Base-by-base conservation (phyloP, 2,329 filamentous ascomycete species). In the Dothistroma pini region DNA sequence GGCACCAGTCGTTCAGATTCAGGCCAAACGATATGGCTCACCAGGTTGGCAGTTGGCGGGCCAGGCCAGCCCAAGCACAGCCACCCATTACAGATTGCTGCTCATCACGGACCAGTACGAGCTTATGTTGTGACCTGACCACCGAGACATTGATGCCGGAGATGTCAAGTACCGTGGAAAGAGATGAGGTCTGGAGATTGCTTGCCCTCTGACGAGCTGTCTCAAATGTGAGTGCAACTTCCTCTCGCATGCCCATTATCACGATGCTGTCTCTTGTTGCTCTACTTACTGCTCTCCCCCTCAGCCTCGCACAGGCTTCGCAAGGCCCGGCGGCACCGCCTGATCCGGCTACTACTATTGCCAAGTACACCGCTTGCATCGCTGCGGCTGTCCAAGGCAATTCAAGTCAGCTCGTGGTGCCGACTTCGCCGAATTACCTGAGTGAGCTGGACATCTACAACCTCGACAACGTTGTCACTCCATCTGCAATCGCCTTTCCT, bases 371-470 rank as follows among this genome's bases (percentile, higher is more conserved):
- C 16, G n/a, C 41, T 44, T 44, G 41, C 41, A 44, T 44, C n/a
- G 41, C 41, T n/a, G 8, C 16, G 14, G 41, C 41, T 9, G 41
- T 44, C 16, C 8, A n/a, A n/a, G 41, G 41, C 41, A 44, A 44
- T 19, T 44, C 41, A 9, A 44, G 41, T 44, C 41, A 19, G n/a
- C n/a, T n/a, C n/a, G 41, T 44, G 14, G 16, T 44, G 14, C 41
- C 41, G 41, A 44, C 41, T 6, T n/a, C 14, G 14, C 41, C 10
- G 16, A 44, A 44, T 9, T 44, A 57, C 9, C 21, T 60, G 35
- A 61, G 55, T 14, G 59, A 66, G 32, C 50, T 61, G 34, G 55
- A 64, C 21, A 56, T 61, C 10, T 66, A 65, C 52, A 64, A 66
- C 32, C 53, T 66, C 52, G 64, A 66, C 31, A 54, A 57, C 19